Percentiles rank a stretch among this genome's conserved stretches.
Conservation (phyloP, 352 stramenopile species). For the Detonula confervacea region DNA sequence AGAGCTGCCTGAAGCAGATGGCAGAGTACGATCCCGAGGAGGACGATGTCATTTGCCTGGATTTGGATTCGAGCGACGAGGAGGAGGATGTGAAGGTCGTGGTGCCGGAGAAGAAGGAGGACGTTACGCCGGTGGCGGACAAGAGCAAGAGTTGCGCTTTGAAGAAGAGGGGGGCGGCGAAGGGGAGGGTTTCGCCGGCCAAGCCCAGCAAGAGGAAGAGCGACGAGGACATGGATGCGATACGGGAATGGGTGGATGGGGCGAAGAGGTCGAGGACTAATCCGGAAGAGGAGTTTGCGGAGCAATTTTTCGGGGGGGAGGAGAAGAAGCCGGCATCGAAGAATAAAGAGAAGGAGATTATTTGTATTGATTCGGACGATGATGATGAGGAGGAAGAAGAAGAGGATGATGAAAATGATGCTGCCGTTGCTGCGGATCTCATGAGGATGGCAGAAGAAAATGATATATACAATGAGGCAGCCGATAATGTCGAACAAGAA, state of each 20-base stretch:
- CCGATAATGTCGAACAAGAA: background rate
- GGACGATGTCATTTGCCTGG: constrained; percentile 81
- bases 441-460: background rate
- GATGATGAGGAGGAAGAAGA: constrained; percentile 18
- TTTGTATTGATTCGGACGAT: constrained; percentile 47
- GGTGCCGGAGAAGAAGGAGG: too few relatives aligned
- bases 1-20: constrained; percentile 74
- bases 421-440: background rate
- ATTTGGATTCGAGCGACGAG: constrained; percentile 72
- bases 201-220: background rate
- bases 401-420: background rate
- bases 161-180: constrained; percentile 16
- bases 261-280: constrained; percentile 1
- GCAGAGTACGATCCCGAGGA: constrained; percentile 79
- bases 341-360: constrained; percentile 32
- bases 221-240: background rate
- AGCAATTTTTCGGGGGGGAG: constrained; percentile 13
- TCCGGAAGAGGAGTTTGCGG: background rate
- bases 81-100: constrained; percentile 46
- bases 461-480: too few relatives aligned
- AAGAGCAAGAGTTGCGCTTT: constrained; percentile 11
- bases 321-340: constrained; percentile 14
- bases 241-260: background rate
- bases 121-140: background rate
- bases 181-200: background rate